Conservation (phyloP, 1,284 basidiomycete genomes). For the Mycena sp. region DNA sequence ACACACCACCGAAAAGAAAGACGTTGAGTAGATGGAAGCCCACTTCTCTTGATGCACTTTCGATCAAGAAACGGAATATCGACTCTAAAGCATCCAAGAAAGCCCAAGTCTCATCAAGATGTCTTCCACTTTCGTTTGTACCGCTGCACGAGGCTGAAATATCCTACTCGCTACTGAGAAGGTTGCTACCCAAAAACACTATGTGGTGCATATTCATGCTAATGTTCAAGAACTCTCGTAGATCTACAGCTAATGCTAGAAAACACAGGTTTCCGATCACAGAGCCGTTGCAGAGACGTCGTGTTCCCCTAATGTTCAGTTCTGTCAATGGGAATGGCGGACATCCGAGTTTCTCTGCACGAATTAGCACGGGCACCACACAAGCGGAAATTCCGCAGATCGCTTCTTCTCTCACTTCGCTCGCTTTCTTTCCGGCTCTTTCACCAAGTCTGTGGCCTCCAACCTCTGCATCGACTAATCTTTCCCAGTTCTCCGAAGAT, state of each 20-base stretch:
- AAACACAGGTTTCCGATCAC: too few relatives aligned
- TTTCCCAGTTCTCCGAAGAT: too few relatives aligned
- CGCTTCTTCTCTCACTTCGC: too few relatives aligned
- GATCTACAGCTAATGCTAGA: background rate
- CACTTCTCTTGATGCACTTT: slow-evolving; percentile 7
- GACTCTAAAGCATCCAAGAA: background rate
- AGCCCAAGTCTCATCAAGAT: background rate
- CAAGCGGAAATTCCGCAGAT: too few relatives aligned
- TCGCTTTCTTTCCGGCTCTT: too few relatives aligned
- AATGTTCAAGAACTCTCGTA: background rate
- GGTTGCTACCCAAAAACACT: background rate
- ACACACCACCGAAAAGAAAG: background rate
- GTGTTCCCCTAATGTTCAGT: background rate
- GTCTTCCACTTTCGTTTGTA: slow-evolving; percentile 17
- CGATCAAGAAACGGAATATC: slow-evolving; percentile 3
- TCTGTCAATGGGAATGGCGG: background rate
- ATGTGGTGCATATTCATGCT: background rate
- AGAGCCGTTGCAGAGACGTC: too few relatives aligned
- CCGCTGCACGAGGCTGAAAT: slow-evolving; percentile 18
- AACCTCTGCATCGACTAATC: too few relatives aligned
- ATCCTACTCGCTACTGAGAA: slow-evolving; percentile 14
- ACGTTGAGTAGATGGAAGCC: slow-evolving; percentile 20
- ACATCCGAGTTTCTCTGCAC: too few relatives aligned
- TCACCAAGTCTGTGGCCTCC: too few relatives aligned
- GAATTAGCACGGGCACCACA: too few relatives aligned